A percentile compares a stretch with the other conserved stretches of the same genome.
These are phyloP conservation scores for Fraxinus floribunda DNA, from an alignment of 305 asterid genomes.

Conservation along the genomic window DNA sequence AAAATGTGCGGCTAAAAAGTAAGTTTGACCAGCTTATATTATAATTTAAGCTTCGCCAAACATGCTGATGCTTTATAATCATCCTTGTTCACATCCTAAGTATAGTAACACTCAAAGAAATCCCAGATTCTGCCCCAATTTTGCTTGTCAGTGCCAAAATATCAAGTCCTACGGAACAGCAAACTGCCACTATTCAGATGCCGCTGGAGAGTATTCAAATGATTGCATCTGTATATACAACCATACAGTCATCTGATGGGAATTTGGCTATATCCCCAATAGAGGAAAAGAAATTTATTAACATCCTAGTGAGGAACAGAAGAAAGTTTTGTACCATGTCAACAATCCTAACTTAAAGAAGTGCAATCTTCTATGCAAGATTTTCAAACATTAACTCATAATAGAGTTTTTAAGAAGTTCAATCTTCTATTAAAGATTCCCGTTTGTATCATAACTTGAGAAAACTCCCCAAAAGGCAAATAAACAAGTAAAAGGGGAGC, in stretches of 20 bases:
- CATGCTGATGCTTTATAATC: not conserved
- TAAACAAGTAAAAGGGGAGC: not conserved
- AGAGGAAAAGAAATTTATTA: not conserved
- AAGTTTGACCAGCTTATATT: not conserved
- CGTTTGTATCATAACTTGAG: not conserved
- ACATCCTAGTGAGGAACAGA: not conserved
- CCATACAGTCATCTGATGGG: not conserved
- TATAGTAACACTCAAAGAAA: not conserved
- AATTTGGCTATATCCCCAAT: not conserved
- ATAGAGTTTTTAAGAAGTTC: not conserved
- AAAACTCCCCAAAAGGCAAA: not conserved
- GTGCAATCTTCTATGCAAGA: conserved; percentile 6
- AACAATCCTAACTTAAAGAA: not conserved
- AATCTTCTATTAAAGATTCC: not conserved
- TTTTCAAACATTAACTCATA: not conserved
- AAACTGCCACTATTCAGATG: not conserved
- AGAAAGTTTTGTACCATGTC: not conserved
- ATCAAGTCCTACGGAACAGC: not conserved
- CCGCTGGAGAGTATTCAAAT: not conserved
- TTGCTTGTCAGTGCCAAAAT: not conserved
- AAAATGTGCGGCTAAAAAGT: not conserved
- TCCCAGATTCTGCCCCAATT: not conserved
- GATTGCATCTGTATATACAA: not conserved
- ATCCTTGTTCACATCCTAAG: not conserved
- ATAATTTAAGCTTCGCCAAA: not conserved